Base-by-base conservation (phyloP, 768 basidiomycete genomes). In the Arthromyces matolae region DNA sequence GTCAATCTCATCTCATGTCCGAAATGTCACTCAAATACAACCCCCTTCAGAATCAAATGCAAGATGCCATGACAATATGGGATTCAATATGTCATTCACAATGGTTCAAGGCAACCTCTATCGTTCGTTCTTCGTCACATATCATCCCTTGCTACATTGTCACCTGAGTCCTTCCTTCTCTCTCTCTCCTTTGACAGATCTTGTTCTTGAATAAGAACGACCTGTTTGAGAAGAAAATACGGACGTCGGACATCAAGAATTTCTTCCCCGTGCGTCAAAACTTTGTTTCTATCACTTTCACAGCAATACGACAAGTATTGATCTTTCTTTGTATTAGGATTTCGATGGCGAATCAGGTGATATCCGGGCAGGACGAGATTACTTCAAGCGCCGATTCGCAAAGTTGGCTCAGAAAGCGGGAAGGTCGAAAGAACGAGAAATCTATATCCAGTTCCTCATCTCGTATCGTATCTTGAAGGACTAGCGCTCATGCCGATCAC, bases 11-110 rank as follows among this genome's bases (percentile, higher is more conserved):
- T 27, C 13, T 22, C 0, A 24, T 31, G 4, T 3, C 18, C 18
- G n/a, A n/a, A n/a, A n/a, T 38, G 19, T 19, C n/a, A 10, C 23
- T 46, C 14, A 18, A 1, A 46, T 8, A 16, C 36, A 29, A 16
- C 16, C 7, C 9, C 3, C 9, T 19, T 20, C 28, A 93, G 87
- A 97, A 97, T 62, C 93, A 95, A 83, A 95, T 97, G 93, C 89
- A 94, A 72, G 93, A 97, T 54, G 91, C 93, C 1, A 88, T 97
- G 84, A 91, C 91, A n/a, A 91, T 97, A 41, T 97, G 93, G 86
- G 93, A 97, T 58, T 93, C 92, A 33, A 94, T 97, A 77, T 94
- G 92, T 69, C 92, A 96, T 64, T 94, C 92, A 8, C 92, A 94
- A 55, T 96, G 93, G 93, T 96, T 96, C 71, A 89, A 89, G 67